phyloP scores from a whole-genome alignment of 2,329 filamentous ascomycete genomes.

The Botryotinia globosa region DNA sequence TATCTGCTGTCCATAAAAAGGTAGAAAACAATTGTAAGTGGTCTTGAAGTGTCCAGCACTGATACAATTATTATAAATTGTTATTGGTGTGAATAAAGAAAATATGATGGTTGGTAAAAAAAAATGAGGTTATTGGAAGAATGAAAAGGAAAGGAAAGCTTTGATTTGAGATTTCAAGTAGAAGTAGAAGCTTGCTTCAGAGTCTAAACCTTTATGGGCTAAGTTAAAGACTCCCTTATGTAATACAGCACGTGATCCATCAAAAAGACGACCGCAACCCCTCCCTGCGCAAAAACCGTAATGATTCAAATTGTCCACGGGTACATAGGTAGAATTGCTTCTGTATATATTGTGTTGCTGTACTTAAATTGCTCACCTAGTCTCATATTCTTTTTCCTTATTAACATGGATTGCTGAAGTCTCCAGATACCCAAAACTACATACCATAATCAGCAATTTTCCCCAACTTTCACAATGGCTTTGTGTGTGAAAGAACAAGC shows the following conservation, averaged over 20 bases:
- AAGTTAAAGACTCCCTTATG: background rate
- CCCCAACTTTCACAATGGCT: slow-evolving; percentile 22
- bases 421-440: background rate
- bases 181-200: background rate
- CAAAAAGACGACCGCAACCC: background rate
- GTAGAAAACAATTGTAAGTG: slow-evolving; percentile 10
- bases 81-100: background rate
- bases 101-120: slow-evolving; percentile 15
- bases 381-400: background rate
- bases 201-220: slow-evolving; percentile 6
- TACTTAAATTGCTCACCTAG: background rate
- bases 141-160: background rate
- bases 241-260: background rate
- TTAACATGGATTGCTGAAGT: background rate
- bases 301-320: too few species aligned
- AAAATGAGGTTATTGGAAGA: slow-evolving; percentile 4
- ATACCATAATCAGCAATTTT: background rate
- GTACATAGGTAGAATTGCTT: background rate
- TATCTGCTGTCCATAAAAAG: slow-evolving; percentile 31
- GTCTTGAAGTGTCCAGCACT: slow-evolving; percentile 37
- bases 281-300: background rate
- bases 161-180: slow-evolving; percentile 6
- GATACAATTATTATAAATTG: slow-evolving; percentile 16
- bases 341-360: slow-evolving; percentile 4
- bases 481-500: slow-evolving; percentile 43